These are phyloP conservation scores for Arachis monticola DNA, from an alignment of 331 rosid genomes.

Conservation along the genomic window DNA sequence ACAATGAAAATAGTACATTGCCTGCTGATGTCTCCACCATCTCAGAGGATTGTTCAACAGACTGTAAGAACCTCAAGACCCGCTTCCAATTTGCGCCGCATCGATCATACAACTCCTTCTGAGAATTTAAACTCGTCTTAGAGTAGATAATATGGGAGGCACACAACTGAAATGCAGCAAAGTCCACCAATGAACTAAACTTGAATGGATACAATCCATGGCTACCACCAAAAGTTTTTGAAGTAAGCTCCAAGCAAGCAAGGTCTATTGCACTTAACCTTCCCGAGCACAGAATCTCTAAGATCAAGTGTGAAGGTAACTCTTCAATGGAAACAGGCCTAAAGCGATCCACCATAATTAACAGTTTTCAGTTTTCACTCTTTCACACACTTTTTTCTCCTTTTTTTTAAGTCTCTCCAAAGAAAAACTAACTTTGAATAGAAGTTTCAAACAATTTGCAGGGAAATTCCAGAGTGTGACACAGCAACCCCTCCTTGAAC, in stretches of 20 bases:
- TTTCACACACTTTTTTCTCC: background rate
- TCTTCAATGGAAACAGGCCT: constrained; percentile 73
- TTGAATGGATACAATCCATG: constrained; percentile 68
- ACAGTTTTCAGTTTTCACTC: background rate
- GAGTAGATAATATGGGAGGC: constrained; percentile 56
- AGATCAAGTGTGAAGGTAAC: constrained; percentile 82
- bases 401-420: constrained; percentile 30
- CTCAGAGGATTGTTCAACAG: constrained; percentile 77
- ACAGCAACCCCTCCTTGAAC: constrained; percentile 28
- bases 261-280: constrained; percentile 78
- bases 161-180: constrained; percentile 75
- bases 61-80: constrained; percentile 84
- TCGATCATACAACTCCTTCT: constrained; percentile 68
- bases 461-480: constrained; percentile 41
- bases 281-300: constrained; percentile 74
- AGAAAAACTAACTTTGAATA: constrained; percentile 28
- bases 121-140: constrained; percentile 56
- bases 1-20: constrained; percentile 76
- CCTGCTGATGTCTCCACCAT: constrained; percentile 89
- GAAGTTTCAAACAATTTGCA: constrained; percentile 36
- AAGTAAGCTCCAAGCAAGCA: constrained; percentile 77
- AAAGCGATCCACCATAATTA: constrained; percentile 68
- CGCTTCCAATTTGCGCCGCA: constrained; percentile 86
- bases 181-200: constrained; percentile 79
- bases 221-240: constrained; percentile 76